Base-by-base conservation (phyloP, 768 basidiomycete genomes). In the Lactarius indigo region DNA sequence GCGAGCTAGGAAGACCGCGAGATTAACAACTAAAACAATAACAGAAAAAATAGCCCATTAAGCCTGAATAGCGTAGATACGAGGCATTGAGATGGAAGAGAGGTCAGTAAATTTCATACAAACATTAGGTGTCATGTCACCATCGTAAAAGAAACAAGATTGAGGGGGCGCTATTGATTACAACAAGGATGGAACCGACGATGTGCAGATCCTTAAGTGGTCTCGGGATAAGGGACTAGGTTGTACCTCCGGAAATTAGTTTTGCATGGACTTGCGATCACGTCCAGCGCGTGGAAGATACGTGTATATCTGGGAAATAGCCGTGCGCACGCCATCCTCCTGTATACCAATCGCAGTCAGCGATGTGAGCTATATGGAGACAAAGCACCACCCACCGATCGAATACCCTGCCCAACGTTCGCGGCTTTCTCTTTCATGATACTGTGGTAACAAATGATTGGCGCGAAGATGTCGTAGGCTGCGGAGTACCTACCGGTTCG, bases 341-440 rank as follows among this genome's bases (percentile, higher is more conserved):
- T 85, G 64, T 33, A 52, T 13, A 26, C 4, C 37, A 39, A 37
- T 37, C 26, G 1, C 54, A 57, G 44, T 50, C 62, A 57, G 42
- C 59, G 26, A 7, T 57, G 54, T 12, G 30, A 41, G 15, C 6
- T 18, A 18, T n/a, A 28, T 5, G 30, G n/a, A 30, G 65, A 31
- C 26, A 41, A 12, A 52, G 30, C 7, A 35, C 6, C 18, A 73
- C 77, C 58, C 47, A 79, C 81, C n/a, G 73, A 55, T 31, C 80
- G 74, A n/a, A 83, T 81, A 69, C 76, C 77, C 69, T 81, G 78
- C 4, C 82, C 82, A 13, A 82, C 74, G 60, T 76, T 73, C 5
- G 79, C 79, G 6, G 87, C 87, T 67, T 83, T 87, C 75, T 87
- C 85, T 64, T 82, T 85, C 85, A 89, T 87, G 50, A 81, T 74